Conservation (phyloP, 306 rosid genomes). For the Astragalus membranaceus region DNA sequence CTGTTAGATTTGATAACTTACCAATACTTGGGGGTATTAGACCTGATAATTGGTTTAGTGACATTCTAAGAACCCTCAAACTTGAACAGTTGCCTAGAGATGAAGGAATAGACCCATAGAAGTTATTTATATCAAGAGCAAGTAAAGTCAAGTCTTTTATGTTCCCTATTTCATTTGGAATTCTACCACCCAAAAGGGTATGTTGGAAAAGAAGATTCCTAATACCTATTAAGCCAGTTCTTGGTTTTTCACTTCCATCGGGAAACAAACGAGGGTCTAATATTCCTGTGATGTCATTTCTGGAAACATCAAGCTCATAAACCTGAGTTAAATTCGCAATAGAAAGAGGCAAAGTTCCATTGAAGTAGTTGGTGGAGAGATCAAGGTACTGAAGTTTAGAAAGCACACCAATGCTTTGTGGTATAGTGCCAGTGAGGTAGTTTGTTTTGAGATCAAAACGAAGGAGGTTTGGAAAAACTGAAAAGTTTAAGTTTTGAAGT, state of each 20-base stretch:
- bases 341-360: constrained; percentile 49
- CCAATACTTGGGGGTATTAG: constrained; percentile 38
- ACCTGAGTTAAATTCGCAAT: constrained; percentile 45
- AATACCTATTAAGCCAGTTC: constrained; percentile 34
- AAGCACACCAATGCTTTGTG: constrained; percentile 35
- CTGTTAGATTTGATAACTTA: constrained; percentile 30
- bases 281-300: constrained; percentile 37
- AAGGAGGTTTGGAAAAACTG: constrained; percentile 49
- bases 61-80: constrained; percentile 28
- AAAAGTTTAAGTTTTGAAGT: constrained; percentile 37
- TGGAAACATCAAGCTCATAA: constrained; percentile 48
- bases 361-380: constrained; percentile 40
- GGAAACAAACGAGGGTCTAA: constrained; percentile 45
- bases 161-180: constrained; percentile 55
- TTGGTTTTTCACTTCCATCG: constrained; percentile 7
- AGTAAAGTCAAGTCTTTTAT: constrained; percentile 28
- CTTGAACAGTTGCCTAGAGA: constrained; percentile 42
- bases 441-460: constrained; percentile 49
- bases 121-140: constrained; percentile 33
- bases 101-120: constrained; percentile 42
- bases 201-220: constrained; percentile 39
- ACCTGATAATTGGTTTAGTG: constrained; percentile 38
- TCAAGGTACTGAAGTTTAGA: constrained; percentile 53
- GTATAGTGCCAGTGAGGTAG: constrained; percentile 38
- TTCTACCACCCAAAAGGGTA: constrained; percentile 28